Base-by-base conservation (phyloP, 768 basidiomycete species). In the Russula lepida region DNA sequence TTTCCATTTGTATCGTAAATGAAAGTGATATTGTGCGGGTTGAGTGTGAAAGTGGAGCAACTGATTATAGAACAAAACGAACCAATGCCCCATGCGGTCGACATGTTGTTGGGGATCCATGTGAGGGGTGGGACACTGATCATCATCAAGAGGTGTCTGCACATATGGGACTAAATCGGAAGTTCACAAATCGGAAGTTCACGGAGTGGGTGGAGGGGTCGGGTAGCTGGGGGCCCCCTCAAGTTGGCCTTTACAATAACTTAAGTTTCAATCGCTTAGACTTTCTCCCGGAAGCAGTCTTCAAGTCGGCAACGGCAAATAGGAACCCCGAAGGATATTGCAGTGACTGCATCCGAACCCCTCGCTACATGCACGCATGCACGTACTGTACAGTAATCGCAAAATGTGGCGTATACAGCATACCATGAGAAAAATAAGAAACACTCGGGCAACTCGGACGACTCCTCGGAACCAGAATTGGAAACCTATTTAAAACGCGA, bases 11-110 rank as follows among this genome's bases (percentile, higher is more conserved):
- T 15, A 25, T 33, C 33, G 49, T 37, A 49, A 30, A 39, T 28
- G 41, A 51, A 51, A 9, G 50, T 52, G 50, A 58, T 44, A 32
- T 51, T 25, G 58, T 51, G 58, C 39, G 50, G 56, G 46, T 19
- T 13, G 27, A n/a, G 41, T 21, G 43, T 44, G 9, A n/a, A n/a
- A n/a, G 21, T 44, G 43, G 48, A 37, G 19, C 25, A 39, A 12
- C 50, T 2, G 13, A 41, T 23, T 30, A 23, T 23, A 17, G 30
- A 27, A 57, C 23, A 37, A 27, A 35, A 3, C 15, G 4, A 44
- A 44, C 43, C 17, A 12, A 28, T 12, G 39, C 50, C 58, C 50
- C 52, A 58, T 58, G 19, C 46, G 4, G 21, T 56, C 9, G 8
- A n/a, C 28, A 13, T 19, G 17, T 33, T 28, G n/a, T 25, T 12